Conservation (phyloP, 2,329 filamentous ascomycete genomes). For the Aspergillus ibericus region DNA sequence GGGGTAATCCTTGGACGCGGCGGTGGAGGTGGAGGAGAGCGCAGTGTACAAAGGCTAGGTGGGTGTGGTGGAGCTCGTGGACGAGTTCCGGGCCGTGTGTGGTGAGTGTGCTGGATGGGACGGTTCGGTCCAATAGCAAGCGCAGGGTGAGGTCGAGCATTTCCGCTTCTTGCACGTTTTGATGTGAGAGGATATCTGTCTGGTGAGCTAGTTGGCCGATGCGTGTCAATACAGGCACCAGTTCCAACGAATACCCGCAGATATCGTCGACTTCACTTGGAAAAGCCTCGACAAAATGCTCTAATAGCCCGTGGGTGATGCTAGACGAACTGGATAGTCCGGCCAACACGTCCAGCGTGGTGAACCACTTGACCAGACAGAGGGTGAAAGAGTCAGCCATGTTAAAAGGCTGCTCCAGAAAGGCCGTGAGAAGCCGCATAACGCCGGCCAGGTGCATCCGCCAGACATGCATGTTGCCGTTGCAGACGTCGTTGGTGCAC, state of each 20-base stretch:
- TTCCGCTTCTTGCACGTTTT: constrained; percentile 5
- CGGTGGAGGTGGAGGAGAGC: constrained; percentile 31
- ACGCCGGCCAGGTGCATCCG: constrained; percentile 28
- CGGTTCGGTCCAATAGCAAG: constrained; percentile 10
- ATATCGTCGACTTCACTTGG: constrained; percentile 27
- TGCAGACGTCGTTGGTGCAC: constrained; percentile 37
- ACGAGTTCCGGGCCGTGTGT: constrained; percentile 8
- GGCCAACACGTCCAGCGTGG: constrained; percentile 29
- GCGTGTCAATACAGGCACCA: constrained; percentile 27
- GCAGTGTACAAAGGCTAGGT: constrained; percentile 29
- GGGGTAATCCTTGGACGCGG: constrained; percentile 23
- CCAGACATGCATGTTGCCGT: constrained; percentile 31
- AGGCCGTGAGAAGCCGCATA: constrained; percentile 21
- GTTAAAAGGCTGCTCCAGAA: constrained; percentile 12
- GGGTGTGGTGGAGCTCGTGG: constrained; percentile 24
- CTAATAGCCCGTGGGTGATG: constrained; percentile 7
- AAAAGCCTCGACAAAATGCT: neutral
- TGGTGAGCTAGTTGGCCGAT: constrained; percentile 20
- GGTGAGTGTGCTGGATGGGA: constrained; percentile 2
- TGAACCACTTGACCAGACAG: constrained; percentile 33
- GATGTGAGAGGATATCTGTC: neutral
- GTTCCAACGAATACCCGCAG: constrained; percentile 30
- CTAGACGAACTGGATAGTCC: constrained; percentile 22
- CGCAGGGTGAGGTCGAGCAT: constrained; percentile 14
- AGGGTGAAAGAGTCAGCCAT: constrained; percentile 18